Conservation (phyloP, 1,284 basidiomycete species). For the Cutaneotrichosporon sp. region DNA sequence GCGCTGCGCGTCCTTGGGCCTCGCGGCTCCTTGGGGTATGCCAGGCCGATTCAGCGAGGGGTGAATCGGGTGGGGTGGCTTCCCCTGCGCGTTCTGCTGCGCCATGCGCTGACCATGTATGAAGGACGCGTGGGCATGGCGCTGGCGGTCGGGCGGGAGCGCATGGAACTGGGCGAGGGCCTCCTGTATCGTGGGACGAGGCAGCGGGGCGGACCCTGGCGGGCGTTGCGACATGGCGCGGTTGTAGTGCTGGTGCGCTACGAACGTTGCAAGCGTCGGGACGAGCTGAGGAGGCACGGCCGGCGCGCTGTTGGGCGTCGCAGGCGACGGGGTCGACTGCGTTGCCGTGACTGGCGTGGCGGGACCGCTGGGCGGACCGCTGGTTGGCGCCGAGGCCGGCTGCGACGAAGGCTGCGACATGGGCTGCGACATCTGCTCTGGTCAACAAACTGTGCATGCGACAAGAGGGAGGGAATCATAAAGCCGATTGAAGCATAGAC, state of each 20-base stretch:
- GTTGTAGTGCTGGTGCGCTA: conserved; percentile 9
- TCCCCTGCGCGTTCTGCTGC: conserved; percentile 9
- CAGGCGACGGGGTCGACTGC: neutral
- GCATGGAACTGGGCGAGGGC: conserved; percentile 11
- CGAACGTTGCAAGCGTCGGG: conserved; percentile 14
- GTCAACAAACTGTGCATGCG: conserved; percentile 13
- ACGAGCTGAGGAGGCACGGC: conserved; percentile 7
- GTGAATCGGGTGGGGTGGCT: conserved; percentile 2
- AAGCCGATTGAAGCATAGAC: conserved; percentile 49
- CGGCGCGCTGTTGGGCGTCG: neutral
- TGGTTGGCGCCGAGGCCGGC: neutral
- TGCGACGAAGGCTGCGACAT: no score
- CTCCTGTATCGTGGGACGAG: neutral
- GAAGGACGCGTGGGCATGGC: conserved; percentile 19
- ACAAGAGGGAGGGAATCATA: conserved; percentile 40
- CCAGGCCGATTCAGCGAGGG: conserved; percentile 5
- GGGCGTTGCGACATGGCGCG: neutral
- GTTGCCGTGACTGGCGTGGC: neutral
- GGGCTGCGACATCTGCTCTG: conserved; percentile 32
- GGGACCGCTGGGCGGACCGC: neutral
- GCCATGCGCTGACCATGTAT: conserved; percentile 17
- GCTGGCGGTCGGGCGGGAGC: conserved; percentile 24
- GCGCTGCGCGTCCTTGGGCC: neutral
- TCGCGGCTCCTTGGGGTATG: neutral
- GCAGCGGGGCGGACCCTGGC: neutral